Conservation (phyloP, 768 basidiomycete genomes). For the Mycena epipterygia region DNA sequence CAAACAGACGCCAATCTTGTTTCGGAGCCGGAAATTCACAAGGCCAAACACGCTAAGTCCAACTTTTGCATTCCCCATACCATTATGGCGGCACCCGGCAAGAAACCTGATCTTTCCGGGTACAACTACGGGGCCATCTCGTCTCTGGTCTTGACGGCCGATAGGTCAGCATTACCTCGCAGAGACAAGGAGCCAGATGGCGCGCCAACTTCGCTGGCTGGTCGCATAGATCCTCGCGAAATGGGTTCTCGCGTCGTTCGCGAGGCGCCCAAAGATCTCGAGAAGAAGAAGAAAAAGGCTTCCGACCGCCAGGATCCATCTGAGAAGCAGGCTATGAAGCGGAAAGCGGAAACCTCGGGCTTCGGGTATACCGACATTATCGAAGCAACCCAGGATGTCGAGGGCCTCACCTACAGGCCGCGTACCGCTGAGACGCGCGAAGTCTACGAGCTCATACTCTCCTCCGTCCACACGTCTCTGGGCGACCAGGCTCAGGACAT, state of each 20-base stretch:
- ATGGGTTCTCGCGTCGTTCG: conserved; percentile 95
- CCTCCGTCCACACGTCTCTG: conserved; percentile 83
- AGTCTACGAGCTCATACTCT: conserved; percentile 92
- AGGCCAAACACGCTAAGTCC: not conserved
- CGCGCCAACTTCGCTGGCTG: conserved; percentile 92
- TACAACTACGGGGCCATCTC: conserved; percentile 98
- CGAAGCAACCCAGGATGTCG: conserved; percentile 93
- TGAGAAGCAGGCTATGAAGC: conserved; percentile 69
- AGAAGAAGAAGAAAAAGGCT: conserved; percentile 95
- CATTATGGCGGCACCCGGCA: conserved; percentile 27
- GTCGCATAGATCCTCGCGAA: conserved; percentile 88
- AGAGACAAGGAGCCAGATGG: conserved; percentile 98
- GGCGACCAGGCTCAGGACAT: conserved; percentile 98
- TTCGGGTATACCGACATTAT: conserved; percentile 93
- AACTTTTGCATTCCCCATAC: conserved; percentile 23
- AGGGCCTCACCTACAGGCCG: conserved; percentile 93
- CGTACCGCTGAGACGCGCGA: conserved; percentile 95
- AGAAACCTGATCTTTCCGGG: conserved; percentile 35
- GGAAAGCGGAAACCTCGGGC: conserved; percentile 72
- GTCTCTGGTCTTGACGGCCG: conserved; percentile 94
- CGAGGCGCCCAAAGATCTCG: conserved; percentile 87
- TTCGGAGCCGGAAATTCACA: not conserved
- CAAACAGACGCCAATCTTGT: not conserved
- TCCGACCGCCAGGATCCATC: conserved; percentile 68
- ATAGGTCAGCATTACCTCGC: conserved; percentile 82